These are phyloP conservation scores for Plantago major DNA, from an alignment of 257 asterid species.

Conservation along the genomic window DNA sequence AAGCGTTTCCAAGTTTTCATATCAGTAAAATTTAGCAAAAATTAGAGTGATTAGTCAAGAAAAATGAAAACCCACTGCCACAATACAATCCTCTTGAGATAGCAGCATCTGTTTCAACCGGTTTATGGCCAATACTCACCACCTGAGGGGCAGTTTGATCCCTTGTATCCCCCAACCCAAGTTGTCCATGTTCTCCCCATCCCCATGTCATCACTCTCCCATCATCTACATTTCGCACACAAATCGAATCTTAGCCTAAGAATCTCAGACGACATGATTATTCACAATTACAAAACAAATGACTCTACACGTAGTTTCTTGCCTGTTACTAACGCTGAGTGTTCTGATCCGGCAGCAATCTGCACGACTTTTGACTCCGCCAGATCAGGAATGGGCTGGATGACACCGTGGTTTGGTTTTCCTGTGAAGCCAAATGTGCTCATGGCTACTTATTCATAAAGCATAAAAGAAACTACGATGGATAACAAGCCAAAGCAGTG, in stretches of 20 bases:
- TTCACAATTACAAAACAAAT: not conserved
- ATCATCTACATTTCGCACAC: slow-evolving; percentile 33
- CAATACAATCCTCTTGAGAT: slow-evolving; percentile 47
- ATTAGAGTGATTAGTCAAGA: slow-evolving; percentile 25
- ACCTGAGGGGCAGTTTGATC: slow-evolving; percentile 53
- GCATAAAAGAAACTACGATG: not conserved
- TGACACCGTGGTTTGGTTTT: slow-evolving; percentile 25
- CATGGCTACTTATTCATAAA: not conserved
- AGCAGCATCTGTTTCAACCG: slow-evolving; percentile 12
- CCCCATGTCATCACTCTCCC: slow-evolving; percentile 87
- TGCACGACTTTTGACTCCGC: slow-evolving; percentile 39
- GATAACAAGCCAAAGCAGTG: not conserved
- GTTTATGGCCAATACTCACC: slow-evolving; percentile 32
- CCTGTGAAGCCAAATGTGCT: slow-evolving; percentile 19
- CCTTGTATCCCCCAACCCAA: slow-evolving; percentile 63
- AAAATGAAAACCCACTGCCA: slow-evolving; percentile 86
- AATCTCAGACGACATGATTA: not conserved
- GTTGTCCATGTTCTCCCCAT: slow-evolving; percentile 99
- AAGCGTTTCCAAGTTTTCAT: no score
- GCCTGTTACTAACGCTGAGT: slow-evolving; percentile 77
- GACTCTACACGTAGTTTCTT: slow-evolving; percentile 10
- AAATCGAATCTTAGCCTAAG: not conserved
- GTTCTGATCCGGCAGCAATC: slow-evolving; percentile 90
- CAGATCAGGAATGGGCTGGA: slow-evolving; percentile 29
- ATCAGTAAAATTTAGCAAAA: no score